A percentile compares a stretch with the other conserved stretches of the same genome.
phyloP scores from a whole-genome alignment of 768 basidiomycete genomes.

The Heimioporus sp. region DNA sequence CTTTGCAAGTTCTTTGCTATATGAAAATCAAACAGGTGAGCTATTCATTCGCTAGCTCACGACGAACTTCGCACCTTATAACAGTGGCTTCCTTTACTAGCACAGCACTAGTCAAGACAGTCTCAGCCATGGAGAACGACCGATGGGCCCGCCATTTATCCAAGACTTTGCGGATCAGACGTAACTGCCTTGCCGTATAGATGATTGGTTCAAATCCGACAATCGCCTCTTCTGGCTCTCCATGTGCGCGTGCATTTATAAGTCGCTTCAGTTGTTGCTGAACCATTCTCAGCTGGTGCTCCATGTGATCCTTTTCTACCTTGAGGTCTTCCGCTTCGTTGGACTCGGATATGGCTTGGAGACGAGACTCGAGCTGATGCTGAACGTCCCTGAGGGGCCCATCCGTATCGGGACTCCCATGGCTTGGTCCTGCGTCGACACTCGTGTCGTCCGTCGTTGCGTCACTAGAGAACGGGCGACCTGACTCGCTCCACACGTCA shows the following conservation, averaged over 20 bases:
- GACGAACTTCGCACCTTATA: constrained; percentile 57
- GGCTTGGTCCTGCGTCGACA: constrained; percentile 59
- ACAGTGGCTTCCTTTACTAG: constrained; percentile 93
- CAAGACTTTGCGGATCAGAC: constrained; percentile 79
- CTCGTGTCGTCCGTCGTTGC: constrained; percentile 87
- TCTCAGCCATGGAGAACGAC: constrained; percentile 91
- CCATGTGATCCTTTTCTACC: constrained; percentile 91
- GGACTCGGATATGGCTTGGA: constrained; percentile 60
- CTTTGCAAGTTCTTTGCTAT: constrained; percentile 83
- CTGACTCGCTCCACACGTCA: constrained; percentile 86
- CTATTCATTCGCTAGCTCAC: not conserved
- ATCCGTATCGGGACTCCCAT: constrained; percentile 64
- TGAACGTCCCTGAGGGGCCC: constrained; percentile 69
- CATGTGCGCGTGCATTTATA: constrained; percentile 70
- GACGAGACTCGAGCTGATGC: constrained; percentile 68
- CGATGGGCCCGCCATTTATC: constrained; percentile 84
- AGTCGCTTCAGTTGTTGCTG: constrained; percentile 80
- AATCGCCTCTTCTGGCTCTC: constrained; percentile 66
- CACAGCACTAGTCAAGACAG: constrained; percentile 79
- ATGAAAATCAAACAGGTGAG: constrained; percentile 7
- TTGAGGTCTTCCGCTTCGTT: constrained; percentile 82
- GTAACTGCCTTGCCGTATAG: constrained; percentile 78
- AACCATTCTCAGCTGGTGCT: constrained; percentile 80
- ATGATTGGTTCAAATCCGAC: constrained; percentile 75
- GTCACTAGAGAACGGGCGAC: constrained; percentile 76